phyloP scores from a whole-genome alignment of 2,329 filamentous ascomycete species.

The Calonectria pteridis region DNA sequence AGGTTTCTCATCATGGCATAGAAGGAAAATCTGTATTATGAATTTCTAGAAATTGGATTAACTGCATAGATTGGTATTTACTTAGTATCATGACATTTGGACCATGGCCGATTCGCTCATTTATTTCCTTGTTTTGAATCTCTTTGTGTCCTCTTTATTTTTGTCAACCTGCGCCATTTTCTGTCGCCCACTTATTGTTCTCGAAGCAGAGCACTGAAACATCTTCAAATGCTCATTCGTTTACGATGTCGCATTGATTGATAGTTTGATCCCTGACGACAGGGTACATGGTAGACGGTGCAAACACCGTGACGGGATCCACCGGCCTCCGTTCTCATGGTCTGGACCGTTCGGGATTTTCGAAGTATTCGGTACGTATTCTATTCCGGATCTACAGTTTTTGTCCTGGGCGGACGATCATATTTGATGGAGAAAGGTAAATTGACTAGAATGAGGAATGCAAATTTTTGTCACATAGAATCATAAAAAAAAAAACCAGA shows the following conservation, averaged over 20 bases:
- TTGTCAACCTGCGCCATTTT: background rate
- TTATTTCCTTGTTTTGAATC: background rate
- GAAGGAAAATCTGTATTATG: background rate
- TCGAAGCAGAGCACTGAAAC: background rate
- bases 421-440: background rate
- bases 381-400: background rate
- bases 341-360: background rate
- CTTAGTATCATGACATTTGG: background rate
- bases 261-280: background rate
- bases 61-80: background rate
- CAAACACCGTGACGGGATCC: background rate
- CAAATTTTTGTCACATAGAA: background rate
- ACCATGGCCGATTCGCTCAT: background rate
- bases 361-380: constrained; percentile 10
- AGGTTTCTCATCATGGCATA: background rate
- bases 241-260: background rate
- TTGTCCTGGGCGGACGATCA: background rate
- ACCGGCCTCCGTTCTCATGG: background rate
- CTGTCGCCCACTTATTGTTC: background rate
- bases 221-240: background rate
- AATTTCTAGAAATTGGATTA: background rate
- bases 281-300: background rate
- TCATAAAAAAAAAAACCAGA: background rate
- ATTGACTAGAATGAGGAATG: background rate
- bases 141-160: background rate